Evolutionary conservation across 768 basidiomycete species (phyloP), one percentile per base, ranked within the genome.

Genomic region (Gyrodon lividus): DNA sequence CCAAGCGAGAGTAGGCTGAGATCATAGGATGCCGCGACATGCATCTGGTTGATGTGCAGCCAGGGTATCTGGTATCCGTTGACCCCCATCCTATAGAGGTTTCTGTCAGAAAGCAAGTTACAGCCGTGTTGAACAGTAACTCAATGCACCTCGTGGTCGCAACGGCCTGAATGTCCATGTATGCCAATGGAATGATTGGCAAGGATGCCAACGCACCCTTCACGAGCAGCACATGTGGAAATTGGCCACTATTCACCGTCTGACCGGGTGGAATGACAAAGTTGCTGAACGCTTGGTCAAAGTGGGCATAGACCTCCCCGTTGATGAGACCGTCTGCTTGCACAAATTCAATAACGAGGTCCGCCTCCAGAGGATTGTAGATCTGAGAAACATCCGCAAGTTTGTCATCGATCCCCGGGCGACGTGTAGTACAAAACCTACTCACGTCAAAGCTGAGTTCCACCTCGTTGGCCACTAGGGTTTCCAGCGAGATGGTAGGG

Each of bases 31-130:
- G 83, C 81, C 13, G 81, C 76, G 6, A 86, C 83, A 40, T 62
- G 58, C 35, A 65, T 67, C 63, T 86, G 83, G 30, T 70, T 64
- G 44, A 87, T 70, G 46, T 85, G 76, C 54, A 87, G 65, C 84
- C 83, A 87, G 10, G 86, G 86, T 38, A 87, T 64, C 51, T 72
- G 70, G 58, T 88, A 88, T 16, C 84, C 83, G 17, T 76, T 75
- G 13, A 69, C 58, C 4, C 78, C 83, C 10, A 82, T 70, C 39
- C 69, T 74, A 45, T 38, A 28, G 3, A n/a, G 12, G 22, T 16
- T 52, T 43, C 14, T 40, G 31, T 14, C 28, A 28, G n/a, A 28
- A 26, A 38, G 39, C 31, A 5, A 34, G 17, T 23, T 34, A 13
- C 35, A 14, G 19, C 22, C n/a, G 48, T n/a, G 16, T 38, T 22